These are phyloP conservation scores for Sarocladiaceae sp. DNA, from an alignment of 2,329 filamentous ascomycete species.

Conservation along the genomic window DNA sequence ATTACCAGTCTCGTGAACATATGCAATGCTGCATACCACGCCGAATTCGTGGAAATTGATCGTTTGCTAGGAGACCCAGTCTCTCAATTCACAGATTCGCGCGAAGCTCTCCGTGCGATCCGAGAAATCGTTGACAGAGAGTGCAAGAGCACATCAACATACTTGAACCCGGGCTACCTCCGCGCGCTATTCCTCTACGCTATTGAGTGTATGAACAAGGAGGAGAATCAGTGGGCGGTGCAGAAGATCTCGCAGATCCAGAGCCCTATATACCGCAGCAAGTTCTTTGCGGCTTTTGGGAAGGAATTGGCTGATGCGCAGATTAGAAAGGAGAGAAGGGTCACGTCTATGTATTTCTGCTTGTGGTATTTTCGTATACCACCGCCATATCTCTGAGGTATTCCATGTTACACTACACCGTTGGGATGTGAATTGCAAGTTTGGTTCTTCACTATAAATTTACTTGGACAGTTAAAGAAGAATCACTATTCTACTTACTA, in stretches of 20 bases:
- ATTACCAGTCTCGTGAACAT: conserved; percentile 16
- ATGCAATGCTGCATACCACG: conserved; percentile 17
- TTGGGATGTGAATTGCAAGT: too few species aligned
- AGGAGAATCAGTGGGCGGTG: conserved; percentile 16
- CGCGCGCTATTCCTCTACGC: conserved; percentile 19
- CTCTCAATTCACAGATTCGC: conserved; percentile 12
- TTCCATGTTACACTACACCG: background rate
- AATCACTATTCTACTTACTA: too few species aligned
- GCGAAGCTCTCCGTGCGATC: conserved; percentile 13
- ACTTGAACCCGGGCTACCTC: conserved; percentile 17
- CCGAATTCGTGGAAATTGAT: conserved; percentile 18
- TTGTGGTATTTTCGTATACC: conserved; percentile 12
- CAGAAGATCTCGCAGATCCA: conserved; percentile 12
- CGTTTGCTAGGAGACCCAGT: conserved; percentile 18
- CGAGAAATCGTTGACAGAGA: conserved; percentile 17
- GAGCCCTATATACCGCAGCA: conserved; percentile 11
- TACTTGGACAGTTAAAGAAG: too few species aligned
- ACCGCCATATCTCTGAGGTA: conserved; percentile 5
- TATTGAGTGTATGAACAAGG: conserved; percentile 16
- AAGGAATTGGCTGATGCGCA: conserved; percentile 11
- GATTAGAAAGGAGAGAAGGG: conserved; percentile 10
- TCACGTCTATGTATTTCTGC: conserved; percentile 13
- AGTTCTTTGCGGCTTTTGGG: conserved; percentile 13
- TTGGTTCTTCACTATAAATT: too few species aligned
- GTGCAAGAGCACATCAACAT: conserved; percentile 10